Evolutionary conservation across 805 yeast genomes (phyloP).

Genomic region (Ogataea neopini): DNA sequence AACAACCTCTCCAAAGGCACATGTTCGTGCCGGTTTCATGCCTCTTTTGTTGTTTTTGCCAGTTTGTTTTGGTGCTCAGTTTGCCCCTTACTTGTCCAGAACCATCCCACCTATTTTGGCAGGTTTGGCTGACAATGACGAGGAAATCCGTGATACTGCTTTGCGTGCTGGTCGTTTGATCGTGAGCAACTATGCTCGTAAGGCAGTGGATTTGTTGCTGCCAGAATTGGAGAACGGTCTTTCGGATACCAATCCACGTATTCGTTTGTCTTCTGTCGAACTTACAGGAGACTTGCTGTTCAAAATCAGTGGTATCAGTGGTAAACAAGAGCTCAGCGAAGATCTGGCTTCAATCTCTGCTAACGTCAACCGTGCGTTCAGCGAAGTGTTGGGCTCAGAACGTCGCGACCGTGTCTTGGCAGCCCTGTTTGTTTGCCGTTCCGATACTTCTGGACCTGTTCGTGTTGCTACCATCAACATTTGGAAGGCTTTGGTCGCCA

Average conservation of each 20-base stretch:
- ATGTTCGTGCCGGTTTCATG: conserved; percentile 88
- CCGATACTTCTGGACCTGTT: conserved; percentile 85
- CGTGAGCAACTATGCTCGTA: conserved; percentile 86
- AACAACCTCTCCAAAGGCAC: conserved; percentile 64
- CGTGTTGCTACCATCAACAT: conserved; percentile 89
- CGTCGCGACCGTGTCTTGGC: conserved; percentile 87
- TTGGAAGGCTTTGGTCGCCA: conserved; percentile 95
- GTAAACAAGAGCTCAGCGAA: conserved; percentile 67
- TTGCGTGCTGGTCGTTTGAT: conserved; percentile 90
- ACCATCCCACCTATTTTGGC: conserved; percentile 89
- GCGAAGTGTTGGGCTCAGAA: conserved; percentile 80
- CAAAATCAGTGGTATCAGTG: conserved; percentile 89
- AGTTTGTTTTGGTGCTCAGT: conserved; percentile 88
- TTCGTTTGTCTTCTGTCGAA: conserved; percentile 90
- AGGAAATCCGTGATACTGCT: conserved; percentile 83
- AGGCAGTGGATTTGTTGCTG: conserved; percentile 87
- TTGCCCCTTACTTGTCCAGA: conserved; percentile 81
- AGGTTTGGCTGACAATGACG: conserved; percentile 89
- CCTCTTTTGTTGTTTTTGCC: conserved; percentile 88
- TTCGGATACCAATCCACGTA: conserved; percentile 78
- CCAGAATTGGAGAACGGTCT: conserved; percentile 94
- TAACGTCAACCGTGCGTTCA: conserved; percentile 62
- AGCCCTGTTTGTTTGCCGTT: conserved; percentile 88
- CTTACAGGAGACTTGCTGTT: conserved; percentile 91
- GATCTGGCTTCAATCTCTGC: conserved; percentile 47